phyloP scores from a whole-genome alignment of 305 asterid species.

The Solanum hybrid region DNA sequence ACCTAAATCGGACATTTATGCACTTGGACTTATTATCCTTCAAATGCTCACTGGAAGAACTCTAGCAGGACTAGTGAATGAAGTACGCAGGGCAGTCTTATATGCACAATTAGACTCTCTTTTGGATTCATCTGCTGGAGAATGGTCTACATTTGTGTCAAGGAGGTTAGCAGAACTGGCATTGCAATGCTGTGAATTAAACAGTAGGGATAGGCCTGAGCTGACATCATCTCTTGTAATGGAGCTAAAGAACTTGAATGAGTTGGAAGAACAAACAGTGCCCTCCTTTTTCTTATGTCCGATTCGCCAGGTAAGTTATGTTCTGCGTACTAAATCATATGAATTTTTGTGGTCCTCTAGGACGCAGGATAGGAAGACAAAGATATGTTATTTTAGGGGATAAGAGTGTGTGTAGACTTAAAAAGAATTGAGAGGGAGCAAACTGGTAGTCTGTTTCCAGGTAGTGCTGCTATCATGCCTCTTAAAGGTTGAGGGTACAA shows the following conservation, averaged over 20 bases:
- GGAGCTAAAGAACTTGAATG: slow-evolving; percentile 53
- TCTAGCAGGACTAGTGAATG: slow-evolving; percentile 32
- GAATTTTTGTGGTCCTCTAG: neutral
- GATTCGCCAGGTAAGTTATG: slow-evolving; percentile 48
- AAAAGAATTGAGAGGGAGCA: neutral
- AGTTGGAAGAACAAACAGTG: slow-evolving; percentile 52
- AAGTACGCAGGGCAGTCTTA: slow-evolving; percentile 38
- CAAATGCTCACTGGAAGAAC: slow-evolving; percentile 58
- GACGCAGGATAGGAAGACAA: neutral
- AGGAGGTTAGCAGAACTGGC: slow-evolving; percentile 67
- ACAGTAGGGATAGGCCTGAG: slow-evolving; percentile 58
- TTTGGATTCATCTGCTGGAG: slow-evolving; percentile 68
- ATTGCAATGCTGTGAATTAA: slow-evolving; percentile 55
- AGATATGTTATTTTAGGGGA: neutral
- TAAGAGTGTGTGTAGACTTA: neutral
- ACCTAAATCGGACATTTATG: slow-evolving; percentile 56
- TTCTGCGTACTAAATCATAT: neutral
- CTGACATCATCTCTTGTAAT: slow-evolving; percentile 39
- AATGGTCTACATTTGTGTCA: slow-evolving; percentile 61
- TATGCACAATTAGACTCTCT: slow-evolving; percentile 33
- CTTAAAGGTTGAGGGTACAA: neutral
- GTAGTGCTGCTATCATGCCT: neutral
- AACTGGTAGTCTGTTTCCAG: neutral
- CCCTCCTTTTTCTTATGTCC: slow-evolving; percentile 79
- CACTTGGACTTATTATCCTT: slow-evolving; percentile 67